Percentiles rank a stretch among this genome's conserved stretches.
Conservation (phyloP, 345 rosid genomes). For the Melastoma malabathricum region DNA sequence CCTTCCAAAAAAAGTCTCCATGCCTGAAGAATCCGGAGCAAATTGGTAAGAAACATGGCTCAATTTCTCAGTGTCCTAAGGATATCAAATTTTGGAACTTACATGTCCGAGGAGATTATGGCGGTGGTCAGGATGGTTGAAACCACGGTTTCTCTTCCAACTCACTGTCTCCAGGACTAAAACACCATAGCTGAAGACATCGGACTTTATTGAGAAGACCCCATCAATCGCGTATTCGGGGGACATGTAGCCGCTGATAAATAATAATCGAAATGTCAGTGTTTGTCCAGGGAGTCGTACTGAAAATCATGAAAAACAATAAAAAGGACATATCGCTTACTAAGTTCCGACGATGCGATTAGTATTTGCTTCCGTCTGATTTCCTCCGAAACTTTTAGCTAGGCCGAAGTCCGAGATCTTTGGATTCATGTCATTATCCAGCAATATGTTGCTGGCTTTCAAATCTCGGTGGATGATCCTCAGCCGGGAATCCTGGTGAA, state of each 20-base stretch:
- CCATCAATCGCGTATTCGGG: conserved; percentile 37
- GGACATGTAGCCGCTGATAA: conserved; percentile 38
- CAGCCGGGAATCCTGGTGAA: conserved; percentile 20
- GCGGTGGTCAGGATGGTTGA: conserved; percentile 15
- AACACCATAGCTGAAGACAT: conserved; percentile 31
- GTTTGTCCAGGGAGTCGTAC: not conserved
- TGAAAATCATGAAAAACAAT: not conserved
- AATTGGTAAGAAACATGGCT: not conserved
- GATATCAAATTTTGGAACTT: not conserved
- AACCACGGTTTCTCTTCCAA: conserved; percentile 18
- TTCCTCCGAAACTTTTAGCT: conserved; percentile 16
- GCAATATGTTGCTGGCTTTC: conserved; percentile 18
- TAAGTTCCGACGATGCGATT: conserved; percentile 16
- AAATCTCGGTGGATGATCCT: conserved; percentile 19
- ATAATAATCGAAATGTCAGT: too few species aligned
- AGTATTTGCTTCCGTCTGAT: conserved; percentile 11
- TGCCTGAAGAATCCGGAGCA: conserved; percentile 10
- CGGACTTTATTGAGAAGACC: conserved; percentile 22
- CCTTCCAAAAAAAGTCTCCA: conserved; percentile 30
- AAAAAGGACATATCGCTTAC: conserved; percentile 6
- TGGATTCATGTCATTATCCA: conserved; percentile 17
- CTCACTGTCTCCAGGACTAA: conserved; percentile 21
- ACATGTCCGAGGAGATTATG: conserved; percentile 26
- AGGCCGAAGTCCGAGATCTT: conserved; percentile 21
- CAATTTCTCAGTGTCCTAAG: not conserved